Conservation (phyloP, 176 grass and related monocot genomes). For the Otatea glauca region DNA sequence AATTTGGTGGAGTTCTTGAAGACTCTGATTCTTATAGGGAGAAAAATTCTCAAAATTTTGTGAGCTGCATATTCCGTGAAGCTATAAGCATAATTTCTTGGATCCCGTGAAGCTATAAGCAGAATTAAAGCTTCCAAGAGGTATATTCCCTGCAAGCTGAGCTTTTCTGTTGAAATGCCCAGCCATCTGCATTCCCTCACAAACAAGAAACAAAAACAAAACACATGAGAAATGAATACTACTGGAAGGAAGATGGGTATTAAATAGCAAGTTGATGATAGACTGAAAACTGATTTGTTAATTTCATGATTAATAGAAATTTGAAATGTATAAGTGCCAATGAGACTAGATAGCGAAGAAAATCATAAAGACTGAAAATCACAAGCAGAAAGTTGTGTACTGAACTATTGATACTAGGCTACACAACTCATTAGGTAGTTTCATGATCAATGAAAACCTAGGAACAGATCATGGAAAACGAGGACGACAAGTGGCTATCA, state of each 20-base stretch:
- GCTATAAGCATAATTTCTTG: too few relatives aligned
- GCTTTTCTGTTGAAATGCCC: conserved; percentile 64
- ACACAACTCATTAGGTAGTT: neutral
- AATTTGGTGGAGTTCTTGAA: too few relatives aligned
- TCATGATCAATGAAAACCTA: neutral
- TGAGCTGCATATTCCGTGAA: too few relatives aligned
- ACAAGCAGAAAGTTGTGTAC: neutral
- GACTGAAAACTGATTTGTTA: conserved; percentile 31
- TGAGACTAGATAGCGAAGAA: neutral
- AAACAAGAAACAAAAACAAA: conserved; percentile 6
- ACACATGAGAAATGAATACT: conserved; percentile 15
- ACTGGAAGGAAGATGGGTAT: conserved; percentile 14
- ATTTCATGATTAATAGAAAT: conserved; percentile 5
- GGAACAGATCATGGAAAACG: neutral
- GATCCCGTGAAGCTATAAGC: conserved; percentile 69
- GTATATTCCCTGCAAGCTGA: conserved; percentile 49
- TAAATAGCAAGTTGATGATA: neutral
- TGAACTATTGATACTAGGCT: neutral
- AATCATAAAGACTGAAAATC: neutral
- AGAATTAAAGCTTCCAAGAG: conserved; percentile 62
- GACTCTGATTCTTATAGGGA: too few relatives aligned
- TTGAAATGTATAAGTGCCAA: neutral
- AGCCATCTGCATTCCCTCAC: conserved; percentile 56
- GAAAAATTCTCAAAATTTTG: too few relatives aligned
- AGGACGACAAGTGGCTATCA: neutral